phyloP scores from a whole-genome alignment of 1,139 yeast genomes.

The Taphrina confusa region DNA sequence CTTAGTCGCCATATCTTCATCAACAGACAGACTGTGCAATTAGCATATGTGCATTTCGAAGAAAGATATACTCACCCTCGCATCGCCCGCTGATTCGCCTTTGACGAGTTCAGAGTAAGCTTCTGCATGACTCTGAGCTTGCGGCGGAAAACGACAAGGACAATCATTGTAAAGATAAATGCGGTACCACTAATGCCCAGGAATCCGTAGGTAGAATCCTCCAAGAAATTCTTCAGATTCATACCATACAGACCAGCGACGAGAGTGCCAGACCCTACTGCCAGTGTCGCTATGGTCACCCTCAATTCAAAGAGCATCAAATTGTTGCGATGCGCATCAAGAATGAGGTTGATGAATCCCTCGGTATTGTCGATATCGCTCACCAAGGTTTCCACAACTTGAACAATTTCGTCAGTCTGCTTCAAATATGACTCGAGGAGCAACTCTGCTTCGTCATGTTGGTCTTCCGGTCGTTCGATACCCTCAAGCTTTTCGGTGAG shows the following conservation, averaged over 20 bases:
- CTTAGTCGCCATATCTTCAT: slow-evolving; percentile 1
- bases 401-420: slow-evolving; percentile 95
- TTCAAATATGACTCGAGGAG: slow-evolving; percentile 88
- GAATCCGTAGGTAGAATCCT: slow-evolving; percentile 70
- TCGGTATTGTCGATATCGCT: slow-evolving; percentile 90
- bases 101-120: slow-evolving; percentile 10
- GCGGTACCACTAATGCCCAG: slow-evolving; percentile 58
- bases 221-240: slow-evolving; percentile 89
- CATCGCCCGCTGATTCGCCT: slow-evolving; percentile 2
- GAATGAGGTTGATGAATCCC: slow-evolving; percentile 89
- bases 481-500: slow-evolving; percentile 56
- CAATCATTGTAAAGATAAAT: slow-evolving; percentile 48
- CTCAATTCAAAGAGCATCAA: slow-evolving; percentile 73
- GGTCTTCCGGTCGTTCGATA: slow-evolving; percentile 44
- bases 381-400: slow-evolving; percentile 80
- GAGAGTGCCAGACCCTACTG: slow-evolving; percentile 75
- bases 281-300: slow-evolving; percentile 80
- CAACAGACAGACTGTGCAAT: background rate
- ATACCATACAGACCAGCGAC: slow-evolving; percentile 87
- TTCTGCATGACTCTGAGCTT: slow-evolving; percentile 27
- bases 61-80: slow-evolving; percentile 3
- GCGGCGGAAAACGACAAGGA: slow-evolving; percentile 39
- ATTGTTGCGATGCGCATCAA: slow-evolving; percentile 93
- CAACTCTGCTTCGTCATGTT: slow-evolving; percentile 75
- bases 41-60: too few species aligned